A percentile compares a stretch with the other conserved stretches of the same genome.
These are phyloP conservation scores for Nicotiana tomentosiformis DNA, from an alignment of 257 asterid genomes.

Conservation along the genomic window DNA sequence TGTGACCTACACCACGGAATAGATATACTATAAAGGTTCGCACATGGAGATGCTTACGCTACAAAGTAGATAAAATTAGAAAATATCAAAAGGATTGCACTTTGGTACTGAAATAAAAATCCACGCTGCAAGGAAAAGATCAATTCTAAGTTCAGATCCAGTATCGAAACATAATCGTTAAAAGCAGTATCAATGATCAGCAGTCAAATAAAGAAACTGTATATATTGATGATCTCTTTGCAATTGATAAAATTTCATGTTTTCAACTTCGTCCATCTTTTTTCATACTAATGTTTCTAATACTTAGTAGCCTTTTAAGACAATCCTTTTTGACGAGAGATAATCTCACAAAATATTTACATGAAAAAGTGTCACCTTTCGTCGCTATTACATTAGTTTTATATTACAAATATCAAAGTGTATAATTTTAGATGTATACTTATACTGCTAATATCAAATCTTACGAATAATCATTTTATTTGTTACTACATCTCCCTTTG, in stretches of 20 bases:
- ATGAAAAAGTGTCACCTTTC: too few species aligned
- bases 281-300: not conserved
- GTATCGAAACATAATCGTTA: not conserved
- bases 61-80: not conserved
- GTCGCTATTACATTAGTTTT: too few species aligned
- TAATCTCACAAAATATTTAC: too few species aligned
- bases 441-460: too few species aligned
- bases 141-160: not conserved
- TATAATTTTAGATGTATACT: too few species aligned
- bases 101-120: not conserved
- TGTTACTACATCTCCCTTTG: not conserved
- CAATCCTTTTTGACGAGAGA: not conserved
- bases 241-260: not conserved
- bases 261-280: not conserved
- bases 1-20: conserved; percentile 25
- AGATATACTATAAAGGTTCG: not conserved
- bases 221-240: not conserved
- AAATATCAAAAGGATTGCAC: not conserved
- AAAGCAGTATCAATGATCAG: not conserved
- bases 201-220: not conserved
- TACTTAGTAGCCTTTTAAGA: not conserved
- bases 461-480: not conserved
- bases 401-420: too few species aligned
- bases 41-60: not conserved
- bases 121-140: not conserved